Percentiles rank a stretch among this genome's conserved stretches.
phyloP scores from a whole-genome alignment of 495 filamentous ascomycete species.

The Trichoderma orchidacearum region DNA sequence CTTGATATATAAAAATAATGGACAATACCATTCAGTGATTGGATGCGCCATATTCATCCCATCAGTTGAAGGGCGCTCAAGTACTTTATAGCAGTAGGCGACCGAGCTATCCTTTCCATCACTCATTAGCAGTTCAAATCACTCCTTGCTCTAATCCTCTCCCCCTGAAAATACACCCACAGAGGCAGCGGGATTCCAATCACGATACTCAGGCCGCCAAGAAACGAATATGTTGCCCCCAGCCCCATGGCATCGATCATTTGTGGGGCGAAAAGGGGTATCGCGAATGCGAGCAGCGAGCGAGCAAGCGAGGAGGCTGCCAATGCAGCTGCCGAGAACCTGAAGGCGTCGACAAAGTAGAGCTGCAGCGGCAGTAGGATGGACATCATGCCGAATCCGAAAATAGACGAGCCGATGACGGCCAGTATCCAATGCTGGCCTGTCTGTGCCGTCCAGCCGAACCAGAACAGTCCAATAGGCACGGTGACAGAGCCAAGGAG shows the following conservation, averaged over 20 bases:
- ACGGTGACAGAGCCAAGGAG: constrained; percentile 3
- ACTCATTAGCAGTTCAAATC: neutral
- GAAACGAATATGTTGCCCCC: neutral
- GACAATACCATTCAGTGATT: too few relatives aligned
- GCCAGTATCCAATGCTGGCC: constrained; percentile 25
- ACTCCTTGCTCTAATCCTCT: neutral
- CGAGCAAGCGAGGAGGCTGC: neutral
- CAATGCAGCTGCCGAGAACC: neutral
- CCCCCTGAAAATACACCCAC: neutral
- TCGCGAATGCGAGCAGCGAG: neutral
- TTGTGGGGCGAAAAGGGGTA: neutral
- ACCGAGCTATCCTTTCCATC: neutral
- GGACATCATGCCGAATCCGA: constrained; percentile 4
- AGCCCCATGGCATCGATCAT: neutral
- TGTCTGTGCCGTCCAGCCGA: constrained; percentile 16
- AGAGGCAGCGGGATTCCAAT: neutral
- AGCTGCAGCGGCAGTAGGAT: constrained; percentile 9
- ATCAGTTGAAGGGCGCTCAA: neutral
- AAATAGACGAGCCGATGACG: constrained; percentile 4
- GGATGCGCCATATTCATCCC: too few relatives aligned
- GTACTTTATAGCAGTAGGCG: neutral
- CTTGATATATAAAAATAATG: too few relatives aligned
- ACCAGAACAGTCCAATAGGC: constrained; percentile 14
- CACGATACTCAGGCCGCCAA: neutral
- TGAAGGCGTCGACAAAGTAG: constrained; percentile 59